phyloP scores from a whole-genome alignment of 2,329 filamentous ascomycete species.

The Claviceps purpurea region DNA sequence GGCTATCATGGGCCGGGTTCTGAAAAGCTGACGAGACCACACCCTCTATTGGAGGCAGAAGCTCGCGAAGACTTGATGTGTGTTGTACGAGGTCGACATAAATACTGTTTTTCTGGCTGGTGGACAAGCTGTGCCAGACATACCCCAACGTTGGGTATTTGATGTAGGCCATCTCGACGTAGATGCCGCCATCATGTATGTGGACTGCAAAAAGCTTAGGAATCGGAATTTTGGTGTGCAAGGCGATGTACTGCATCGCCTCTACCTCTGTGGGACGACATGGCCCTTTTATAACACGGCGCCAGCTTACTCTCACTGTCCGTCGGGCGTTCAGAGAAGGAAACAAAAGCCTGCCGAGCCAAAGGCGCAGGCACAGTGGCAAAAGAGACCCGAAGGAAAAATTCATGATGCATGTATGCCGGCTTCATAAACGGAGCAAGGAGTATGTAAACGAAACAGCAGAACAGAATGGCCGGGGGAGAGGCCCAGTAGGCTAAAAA shows the following conservation, averaged over 20 bases:
- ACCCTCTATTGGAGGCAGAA: constrained; percentile 11
- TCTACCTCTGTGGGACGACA: constrained; percentile 16
- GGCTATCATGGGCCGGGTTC: constrained; percentile 12
- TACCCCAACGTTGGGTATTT: constrained; percentile 9
- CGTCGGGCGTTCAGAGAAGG: constrained; percentile 5
- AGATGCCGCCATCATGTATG: constrained; percentile 8
- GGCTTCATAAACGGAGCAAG: not conserved
- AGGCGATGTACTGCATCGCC: constrained; percentile 17
- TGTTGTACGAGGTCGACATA: constrained; percentile 13
- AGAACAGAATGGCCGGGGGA: not conserved
- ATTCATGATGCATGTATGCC: not conserved
- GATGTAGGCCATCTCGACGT: constrained; percentile 16
- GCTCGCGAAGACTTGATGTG: constrained; percentile 11
- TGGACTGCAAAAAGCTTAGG: constrained; percentile 15
- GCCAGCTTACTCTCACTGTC: constrained; percentile 14
- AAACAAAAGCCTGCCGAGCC: constrained; percentile 14
- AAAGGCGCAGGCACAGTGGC: not conserved
- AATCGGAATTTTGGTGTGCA: constrained; percentile 15
- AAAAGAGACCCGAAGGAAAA: not conserved
- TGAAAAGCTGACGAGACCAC: constrained; percentile 14
- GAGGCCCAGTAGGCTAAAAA: not conserved
- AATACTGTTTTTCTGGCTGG: constrained; percentile 10
- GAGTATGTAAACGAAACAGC: not conserved
- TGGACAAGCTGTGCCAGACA: constrained; percentile 11
- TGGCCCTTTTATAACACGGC: constrained; percentile 18